Evolutionary conservation across 495 filamentous ascomycete genomes (phyloP).

Genomic region (Penicillium paradoxum): DNA sequence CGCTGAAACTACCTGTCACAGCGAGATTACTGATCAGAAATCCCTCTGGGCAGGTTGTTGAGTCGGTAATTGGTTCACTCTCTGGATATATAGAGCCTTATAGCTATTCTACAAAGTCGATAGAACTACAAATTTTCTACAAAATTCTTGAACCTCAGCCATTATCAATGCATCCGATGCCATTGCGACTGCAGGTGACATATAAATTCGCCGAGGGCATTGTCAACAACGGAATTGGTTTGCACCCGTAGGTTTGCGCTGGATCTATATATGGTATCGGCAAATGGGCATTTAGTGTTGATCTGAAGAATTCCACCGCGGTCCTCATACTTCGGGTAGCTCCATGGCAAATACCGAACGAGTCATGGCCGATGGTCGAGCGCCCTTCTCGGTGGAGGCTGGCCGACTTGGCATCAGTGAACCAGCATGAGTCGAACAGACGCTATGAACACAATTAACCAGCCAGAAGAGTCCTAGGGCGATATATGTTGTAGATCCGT

Average conservation of each 20-base stretch:
- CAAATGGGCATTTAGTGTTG: neutral
- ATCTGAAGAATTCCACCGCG: neutral
- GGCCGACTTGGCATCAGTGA: constrained; percentile 1
- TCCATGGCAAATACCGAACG: neutral
- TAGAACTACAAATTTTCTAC: neutral
- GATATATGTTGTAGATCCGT: too few species aligned
- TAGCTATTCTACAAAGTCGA: neutral
- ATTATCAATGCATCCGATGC: neutral
- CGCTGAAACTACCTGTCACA: constrained; percentile 63
- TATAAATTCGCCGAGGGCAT: neutral
- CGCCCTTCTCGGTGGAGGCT: neutral
- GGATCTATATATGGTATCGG: neutral
- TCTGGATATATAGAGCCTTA: neutral
- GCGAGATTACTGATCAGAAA: constrained; percentile 62
- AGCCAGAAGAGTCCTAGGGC: too few species aligned
- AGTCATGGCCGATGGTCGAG: neutral
- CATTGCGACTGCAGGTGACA: neutral
- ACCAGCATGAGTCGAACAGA: neutral
- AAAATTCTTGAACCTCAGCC: neutral
- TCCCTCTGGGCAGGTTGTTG: constrained; percentile 52
- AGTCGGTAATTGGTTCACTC: constrained; percentile 9
- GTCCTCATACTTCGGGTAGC: neutral
- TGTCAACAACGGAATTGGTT: neutral
- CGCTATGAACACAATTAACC: too few species aligned
- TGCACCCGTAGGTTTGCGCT: neutral